Base-by-base conservation (phyloP, 1,284 basidiomycete genomes). In the Sparassis latifolia region DNA sequence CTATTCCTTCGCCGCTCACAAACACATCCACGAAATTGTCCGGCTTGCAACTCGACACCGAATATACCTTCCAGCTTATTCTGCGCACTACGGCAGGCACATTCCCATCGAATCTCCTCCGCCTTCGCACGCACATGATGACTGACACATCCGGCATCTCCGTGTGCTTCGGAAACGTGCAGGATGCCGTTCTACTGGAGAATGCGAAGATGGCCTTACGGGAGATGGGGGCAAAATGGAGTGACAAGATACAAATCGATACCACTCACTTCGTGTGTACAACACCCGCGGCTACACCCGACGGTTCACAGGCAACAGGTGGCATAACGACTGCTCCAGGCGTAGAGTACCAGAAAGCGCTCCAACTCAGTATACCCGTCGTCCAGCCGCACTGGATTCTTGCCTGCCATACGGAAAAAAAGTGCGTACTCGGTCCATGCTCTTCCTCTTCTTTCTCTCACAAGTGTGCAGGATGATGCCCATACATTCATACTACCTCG, bases 181-280 rank as follows among this genome's bases (percentile, higher is more conserved):
- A 89, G 52, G 92, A 95, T 55, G 69, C 78, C 2, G 76, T 82
- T 0, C 66, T 93, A 51, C 72, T 94, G 47, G 85, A 89, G 60
- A 83, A 92, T 53, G 81, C 86, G 40, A 91, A 90, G 65, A 65
- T 79, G 49, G 89, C 90, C 6, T 67, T 97, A 47, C 64, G 76
- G 42, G 84, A 89, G 58, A 95, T 97, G 84, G 78, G 77, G 28
- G 94, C 90, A 0, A 86, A 87, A 56, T 92, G 87, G 83, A 90
- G 86, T 58, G 89, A 95, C 57, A 86, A 85, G 59, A 94, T 99
- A 30, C 91, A 95, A 70, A 94, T 98, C 52, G 94, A 97, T 62
- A 97, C 94, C 4, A 96, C 93, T 0, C 94, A 97, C 67, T 97
- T 96, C 60, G 92, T 97, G 37, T 96, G 93, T 64, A 95, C 92